A percentile compares a stretch with the other conserved stretches of the same genome.
These are phyloP conservation scores for Pulveroboletus ravenelii DNA, from an alignment of 768 basidiomycete genomes.

Conservation along the genomic window DNA sequence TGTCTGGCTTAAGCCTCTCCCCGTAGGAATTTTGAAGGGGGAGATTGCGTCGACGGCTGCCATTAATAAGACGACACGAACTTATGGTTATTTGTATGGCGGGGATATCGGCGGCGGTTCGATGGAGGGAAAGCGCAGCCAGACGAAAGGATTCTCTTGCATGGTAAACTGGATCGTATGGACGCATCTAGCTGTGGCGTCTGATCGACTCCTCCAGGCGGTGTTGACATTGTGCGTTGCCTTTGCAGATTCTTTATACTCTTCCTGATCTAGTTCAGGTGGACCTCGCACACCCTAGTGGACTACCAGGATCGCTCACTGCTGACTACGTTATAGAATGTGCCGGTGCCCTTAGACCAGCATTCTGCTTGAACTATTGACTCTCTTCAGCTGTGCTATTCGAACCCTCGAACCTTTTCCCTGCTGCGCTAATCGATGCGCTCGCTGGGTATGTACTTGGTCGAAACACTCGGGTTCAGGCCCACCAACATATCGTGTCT, in stretches of 20 bases:
- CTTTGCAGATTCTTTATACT: too few relatives aligned
- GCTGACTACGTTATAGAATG: neutral
- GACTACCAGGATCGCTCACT: neutral
- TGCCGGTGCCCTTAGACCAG: neutral
- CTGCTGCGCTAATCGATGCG: neutral
- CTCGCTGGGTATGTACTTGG: slow-evolving; percentile 4
- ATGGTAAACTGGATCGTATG: neutral
- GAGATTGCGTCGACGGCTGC: neutral
- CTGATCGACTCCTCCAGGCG: neutral
- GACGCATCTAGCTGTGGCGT: too few relatives aligned
- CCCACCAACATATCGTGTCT: slow-evolving; percentile 1
- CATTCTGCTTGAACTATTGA: slow-evolving; percentile 3
- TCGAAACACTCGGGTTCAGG: slow-evolving; percentile 1
- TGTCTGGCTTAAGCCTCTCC: slow-evolving; percentile 1
- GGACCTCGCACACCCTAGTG: neutral
- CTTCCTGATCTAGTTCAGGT: neutral
- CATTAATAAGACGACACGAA: neutral
- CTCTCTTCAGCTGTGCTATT: slow-evolving; percentile 1
- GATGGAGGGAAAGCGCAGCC: slow-evolving; percentile 1
- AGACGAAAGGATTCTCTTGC: slow-evolving; percentile 4
- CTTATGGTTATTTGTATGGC: slow-evolving; percentile 5
- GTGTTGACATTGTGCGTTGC: neutral
- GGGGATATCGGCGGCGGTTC: slow-evolving; percentile 1
- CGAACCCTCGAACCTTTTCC: neutral
- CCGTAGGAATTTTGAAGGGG: neutral